Evolutionary conservation across 768 basidiomycete species (phyloP).

Genomic region (Suillus subalutaceus): DNA sequence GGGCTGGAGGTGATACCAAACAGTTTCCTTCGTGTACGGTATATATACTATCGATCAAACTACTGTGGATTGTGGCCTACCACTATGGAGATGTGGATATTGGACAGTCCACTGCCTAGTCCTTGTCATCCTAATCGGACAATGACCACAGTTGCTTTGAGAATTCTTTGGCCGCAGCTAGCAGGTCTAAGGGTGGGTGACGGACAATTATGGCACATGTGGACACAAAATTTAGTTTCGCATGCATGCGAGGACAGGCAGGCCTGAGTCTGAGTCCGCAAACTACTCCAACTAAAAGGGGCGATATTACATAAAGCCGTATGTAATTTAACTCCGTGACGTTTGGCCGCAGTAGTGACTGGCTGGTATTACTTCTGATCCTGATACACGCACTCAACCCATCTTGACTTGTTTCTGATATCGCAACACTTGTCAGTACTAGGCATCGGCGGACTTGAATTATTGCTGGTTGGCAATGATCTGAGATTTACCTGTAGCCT

Average conservation of each 20-base stretch:
- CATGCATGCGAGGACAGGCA: background rate
- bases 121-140: background rate
- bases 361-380: background rate
- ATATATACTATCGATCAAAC: background rate
- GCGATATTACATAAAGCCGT: background rate
- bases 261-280: too few relatives aligned
- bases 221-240: background rate
- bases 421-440: background rate
- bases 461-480: too few relatives aligned
- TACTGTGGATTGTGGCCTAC: constrained; percentile 4
- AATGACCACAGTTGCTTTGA: background rate
- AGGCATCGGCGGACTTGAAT: too few relatives aligned
- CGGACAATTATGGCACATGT: background rate
- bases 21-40: background rate
- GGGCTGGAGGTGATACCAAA: background rate
- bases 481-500: too few relatives aligned
- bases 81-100: background rate
- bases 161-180: background rate
- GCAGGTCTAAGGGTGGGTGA: background rate
- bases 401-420: background rate
- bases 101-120: background rate
- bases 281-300: constrained; percentile 3
- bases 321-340: background rate
- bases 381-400: background rate
- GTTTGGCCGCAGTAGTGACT: background rate